Evolutionary conservation across 495 filamentous ascomycete species (phyloP).

Genomic region (Penicillium tannophilum): DNA sequence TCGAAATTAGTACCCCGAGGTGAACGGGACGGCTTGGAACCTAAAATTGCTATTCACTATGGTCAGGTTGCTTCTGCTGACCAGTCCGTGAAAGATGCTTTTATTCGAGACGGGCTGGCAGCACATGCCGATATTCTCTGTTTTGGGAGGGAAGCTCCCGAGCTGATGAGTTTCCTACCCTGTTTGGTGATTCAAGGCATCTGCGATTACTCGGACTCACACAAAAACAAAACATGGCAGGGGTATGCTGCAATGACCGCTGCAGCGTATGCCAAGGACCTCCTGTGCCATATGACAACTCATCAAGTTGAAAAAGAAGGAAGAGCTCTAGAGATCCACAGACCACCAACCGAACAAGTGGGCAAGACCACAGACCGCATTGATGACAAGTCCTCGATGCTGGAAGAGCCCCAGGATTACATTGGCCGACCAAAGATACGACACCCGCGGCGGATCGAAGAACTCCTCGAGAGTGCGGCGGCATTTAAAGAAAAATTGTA

Average conservation of each 20-base stretch:
- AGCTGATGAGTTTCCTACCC: slow-evolving; percentile 38
- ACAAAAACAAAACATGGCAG: slow-evolving; percentile 4
- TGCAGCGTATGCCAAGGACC: slow-evolving; percentile 7
- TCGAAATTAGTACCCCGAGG: slow-evolving; percentile 26
- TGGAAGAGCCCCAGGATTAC: no score
- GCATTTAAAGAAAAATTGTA: no score
- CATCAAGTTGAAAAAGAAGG: no score
- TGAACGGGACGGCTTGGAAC: slow-evolving; percentile 27
- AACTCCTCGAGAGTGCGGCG: no score
- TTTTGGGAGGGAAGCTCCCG: slow-evolving; percentile 48
- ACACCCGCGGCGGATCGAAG: no score
- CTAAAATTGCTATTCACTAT: slow-evolving; percentile 30
- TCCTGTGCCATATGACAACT: background rate
- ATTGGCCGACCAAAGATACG: no score
- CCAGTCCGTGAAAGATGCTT: slow-evolving; percentile 29
- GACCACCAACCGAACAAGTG: no score
- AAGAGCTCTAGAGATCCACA: no score
- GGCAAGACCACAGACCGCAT: no score
- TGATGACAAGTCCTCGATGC: no score
- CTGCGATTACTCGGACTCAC: slow-evolving; percentile 9
- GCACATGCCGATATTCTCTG: slow-evolving; percentile 35
- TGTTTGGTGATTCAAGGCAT: slow-evolving; percentile 37
- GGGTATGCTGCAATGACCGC: slow-evolving; percentile 2
- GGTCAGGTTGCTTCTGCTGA: slow-evolving; percentile 33
- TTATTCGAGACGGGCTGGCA: slow-evolving; percentile 29